Evolutionary conservation across 1,284 basidiomycete species (phyloP), one percentile per base, ranked within the genome.

Genomic region (Moesziomyces parantarcticus): DNA sequence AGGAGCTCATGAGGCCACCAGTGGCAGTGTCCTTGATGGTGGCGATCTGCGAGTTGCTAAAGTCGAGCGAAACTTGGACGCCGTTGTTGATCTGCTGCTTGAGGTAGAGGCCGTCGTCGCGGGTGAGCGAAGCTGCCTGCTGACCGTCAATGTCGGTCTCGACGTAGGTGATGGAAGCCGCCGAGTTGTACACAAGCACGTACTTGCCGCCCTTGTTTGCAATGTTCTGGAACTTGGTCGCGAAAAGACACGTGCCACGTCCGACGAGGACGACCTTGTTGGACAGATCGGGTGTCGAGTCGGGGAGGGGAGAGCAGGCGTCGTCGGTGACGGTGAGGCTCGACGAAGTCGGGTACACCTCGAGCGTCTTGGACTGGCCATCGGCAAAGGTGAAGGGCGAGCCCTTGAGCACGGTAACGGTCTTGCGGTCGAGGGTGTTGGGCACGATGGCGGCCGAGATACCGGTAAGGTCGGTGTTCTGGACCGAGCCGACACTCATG

Each of bases 1-100:
- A 90, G n/a, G 80, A 78, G 5, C 88, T 88, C 25, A 89, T 86
- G 29, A 88, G 84, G 20, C 89, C 89, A n/a, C 89, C 89, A 4
- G 77, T 83, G 36, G 77, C 77, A 3, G 85, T 85, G 67, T 85
- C 88, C 75, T 62, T 84, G 51, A 65, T 58, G 16, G 63, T 59
- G 3, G 52, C 47, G 7, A 66, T 50, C 76, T 84, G 83, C 79
- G 75, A 86, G 83, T 88, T 87, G 53, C 86, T 86, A 84, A 90
- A 90, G 18, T 87, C 84, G 32, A 89, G 73, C 2, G 85, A 86
- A 43, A 88, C 64, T 50, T 84, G 83, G 48, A 77, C 77, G 6
- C 86, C 85, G 21, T 85, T 78, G 21, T 84, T 85, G 67, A 87
- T 84, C 66, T 86, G 83, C 52, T 84, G 79, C 26, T 87, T 84